Percentiles rank a stretch among this genome's conserved stretches.
Evolutionary conservation across 352 stramenopile species (phyloP).

Genomic region (Phytopythium vexans): DNA sequence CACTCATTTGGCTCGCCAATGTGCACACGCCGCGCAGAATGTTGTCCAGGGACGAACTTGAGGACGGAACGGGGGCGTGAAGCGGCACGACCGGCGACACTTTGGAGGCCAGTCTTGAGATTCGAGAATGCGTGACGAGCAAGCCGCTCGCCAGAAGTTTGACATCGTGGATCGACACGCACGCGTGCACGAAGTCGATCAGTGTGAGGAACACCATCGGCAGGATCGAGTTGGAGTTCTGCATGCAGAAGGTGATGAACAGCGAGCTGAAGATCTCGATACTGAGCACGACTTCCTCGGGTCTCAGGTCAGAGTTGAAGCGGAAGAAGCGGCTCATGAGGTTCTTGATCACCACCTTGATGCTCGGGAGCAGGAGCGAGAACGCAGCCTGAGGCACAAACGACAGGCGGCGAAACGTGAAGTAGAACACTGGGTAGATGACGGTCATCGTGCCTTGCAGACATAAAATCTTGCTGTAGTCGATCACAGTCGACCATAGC

Average conservation of each 20-base stretch:
- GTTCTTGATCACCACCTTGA: constrained; percentile 27
- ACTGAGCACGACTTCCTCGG: constrained; percentile 18
- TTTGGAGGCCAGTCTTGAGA: not conserved
- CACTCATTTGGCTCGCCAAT: no score
- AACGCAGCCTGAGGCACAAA: constrained; percentile 10
- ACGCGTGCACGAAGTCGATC: constrained; percentile 17
- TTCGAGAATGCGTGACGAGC: constrained; percentile 6
- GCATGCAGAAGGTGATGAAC: constrained; percentile 25
- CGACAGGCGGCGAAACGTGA: not conserved
- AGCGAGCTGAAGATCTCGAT: constrained; percentile 18
- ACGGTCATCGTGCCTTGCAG: not conserved
- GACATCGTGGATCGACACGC: constrained; percentile 16
- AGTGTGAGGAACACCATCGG: constrained; percentile 15
- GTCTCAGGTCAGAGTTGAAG: constrained; percentile 14
- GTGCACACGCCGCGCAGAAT: not conserved
- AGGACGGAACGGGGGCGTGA: no score
- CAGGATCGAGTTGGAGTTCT: constrained; percentile 14
- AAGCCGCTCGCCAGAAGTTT: constrained; percentile 1
- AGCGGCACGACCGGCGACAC: no score
- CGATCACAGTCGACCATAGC: not conserved
- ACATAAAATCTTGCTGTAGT: not conserved
- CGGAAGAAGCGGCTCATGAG: constrained; percentile 11
- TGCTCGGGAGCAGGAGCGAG: constrained; percentile 18
- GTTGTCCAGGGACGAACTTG: not conserved
- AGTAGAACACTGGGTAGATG: constrained; percentile 3